Conservation (phyloP, 108 stramenopile species). For the Epithemia pelagica region DNA sequence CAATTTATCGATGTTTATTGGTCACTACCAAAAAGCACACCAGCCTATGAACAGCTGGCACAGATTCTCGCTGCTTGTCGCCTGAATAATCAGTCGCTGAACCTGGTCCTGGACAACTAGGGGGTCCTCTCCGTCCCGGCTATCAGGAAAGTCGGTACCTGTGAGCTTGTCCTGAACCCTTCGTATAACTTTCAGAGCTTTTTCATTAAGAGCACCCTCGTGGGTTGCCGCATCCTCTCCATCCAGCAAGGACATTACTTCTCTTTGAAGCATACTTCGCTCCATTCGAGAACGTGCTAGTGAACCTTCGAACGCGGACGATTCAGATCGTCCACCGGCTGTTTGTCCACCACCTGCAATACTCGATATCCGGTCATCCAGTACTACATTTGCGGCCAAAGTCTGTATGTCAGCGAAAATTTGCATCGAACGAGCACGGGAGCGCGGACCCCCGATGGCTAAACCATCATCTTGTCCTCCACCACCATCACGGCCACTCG, state of each 20-base stretch:
- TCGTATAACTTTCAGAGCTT: conserved; percentile 92
- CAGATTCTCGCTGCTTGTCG: conserved; percentile 93
- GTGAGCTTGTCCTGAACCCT: conserved; percentile 96
- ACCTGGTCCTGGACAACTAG: conserved; percentile 93
- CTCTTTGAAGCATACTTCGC: conserved; percentile 63
- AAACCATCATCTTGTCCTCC: not conserved
- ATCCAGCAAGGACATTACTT: conserved; percentile 50
- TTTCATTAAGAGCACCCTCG: conserved; percentile 89
- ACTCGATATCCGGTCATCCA: conserved; percentile 62
- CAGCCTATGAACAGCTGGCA: conserved; percentile 95
- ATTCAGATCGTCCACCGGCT: conserved; percentile 36
- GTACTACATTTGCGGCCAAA: conserved; percentile 65
- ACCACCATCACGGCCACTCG: conserved; percentile 9
- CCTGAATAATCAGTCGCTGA: conserved; percentile 91
- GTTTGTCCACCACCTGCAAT: conserved; percentile 51
- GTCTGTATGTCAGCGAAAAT: conserved; percentile 30
- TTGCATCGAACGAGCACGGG: not conserved
- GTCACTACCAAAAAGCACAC: conserved; percentile 77
- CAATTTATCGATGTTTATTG: no score
- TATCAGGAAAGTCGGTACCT: conserved; percentile 90
- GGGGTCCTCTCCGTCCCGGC: conserved; percentile 30
- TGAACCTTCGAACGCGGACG: conserved; percentile 32
- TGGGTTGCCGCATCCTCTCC: conserved; percentile 42
- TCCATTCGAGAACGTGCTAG: conserved; percentile 58
- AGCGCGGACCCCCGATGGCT: not conserved